phyloP scores from a whole-genome alignment of 306 rosid genomes.

The Acacia confusa region DNA sequence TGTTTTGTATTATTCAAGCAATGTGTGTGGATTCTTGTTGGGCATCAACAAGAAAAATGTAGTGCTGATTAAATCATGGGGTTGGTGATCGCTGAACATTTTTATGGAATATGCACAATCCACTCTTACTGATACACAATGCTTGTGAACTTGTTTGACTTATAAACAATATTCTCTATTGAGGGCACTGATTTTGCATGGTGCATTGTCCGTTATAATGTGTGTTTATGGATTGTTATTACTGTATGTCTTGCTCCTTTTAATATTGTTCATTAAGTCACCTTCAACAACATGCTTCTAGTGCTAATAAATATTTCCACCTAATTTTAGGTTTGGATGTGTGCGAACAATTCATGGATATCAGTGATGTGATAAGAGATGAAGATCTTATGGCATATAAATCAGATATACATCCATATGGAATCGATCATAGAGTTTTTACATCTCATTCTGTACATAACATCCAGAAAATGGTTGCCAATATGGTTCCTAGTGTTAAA shows the following conservation, averaged over 20 bases:
- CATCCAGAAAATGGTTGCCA: slow-evolving; percentile 84
- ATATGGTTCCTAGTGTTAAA: slow-evolving; percentile 85
- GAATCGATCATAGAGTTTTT: slow-evolving; percentile 66
- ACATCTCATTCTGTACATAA: slow-evolving; percentile 66
- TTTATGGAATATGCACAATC: not conserved
- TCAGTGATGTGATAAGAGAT: slow-evolving; percentile 92
- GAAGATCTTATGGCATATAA: slow-evolving; percentile 83
- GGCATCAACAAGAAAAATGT: not conserved
- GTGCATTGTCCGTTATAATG: not conserved
- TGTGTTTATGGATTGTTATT: slow-evolving; percentile 11
- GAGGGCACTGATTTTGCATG: not conserved
- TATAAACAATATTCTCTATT: not conserved
- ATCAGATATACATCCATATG: slow-evolving; percentile 60
- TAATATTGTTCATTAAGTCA: not conserved
- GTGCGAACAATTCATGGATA: slow-evolving; percentile 96
- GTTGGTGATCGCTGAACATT: not conserved
- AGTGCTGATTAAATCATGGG: not conserved
- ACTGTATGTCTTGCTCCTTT: not conserved
- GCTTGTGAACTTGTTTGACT: not conserved
- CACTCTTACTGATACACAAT: not conserved
- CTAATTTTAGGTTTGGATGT: slow-evolving; percentile 75
- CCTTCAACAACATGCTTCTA: slow-evolving; percentile 23
- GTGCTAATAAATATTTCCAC: slow-evolving; percentile 25
- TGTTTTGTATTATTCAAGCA: not conserved
- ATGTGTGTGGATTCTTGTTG: slow-evolving; percentile 4